Conservation (phyloP, 352 stramenopile genomes). For the Phytophthora aleatoria region DNA sequence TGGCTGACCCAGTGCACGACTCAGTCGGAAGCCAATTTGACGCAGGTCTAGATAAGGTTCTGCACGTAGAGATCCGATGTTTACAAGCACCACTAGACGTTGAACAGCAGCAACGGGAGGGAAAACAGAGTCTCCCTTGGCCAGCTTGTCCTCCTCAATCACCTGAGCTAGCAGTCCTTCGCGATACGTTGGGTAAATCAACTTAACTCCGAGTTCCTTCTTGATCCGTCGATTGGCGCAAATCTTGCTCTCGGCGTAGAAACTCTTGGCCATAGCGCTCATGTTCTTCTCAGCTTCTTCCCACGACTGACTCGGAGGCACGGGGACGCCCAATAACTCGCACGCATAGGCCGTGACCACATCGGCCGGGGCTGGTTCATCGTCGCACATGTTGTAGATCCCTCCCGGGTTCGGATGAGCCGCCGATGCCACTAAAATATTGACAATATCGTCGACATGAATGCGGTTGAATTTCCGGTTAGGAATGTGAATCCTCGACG, state of each 20-base stretch:
- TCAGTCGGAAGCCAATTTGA: constrained; percentile 72
- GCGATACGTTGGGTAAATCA: constrained; percentile 81
- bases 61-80: constrained; percentile 76
- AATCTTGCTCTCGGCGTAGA: constrained; percentile 87
- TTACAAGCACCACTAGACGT: constrained; percentile 61
- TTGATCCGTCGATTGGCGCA: constrained; percentile 79
- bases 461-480: constrained; percentile 88
- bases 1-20: constrained; percentile 48
- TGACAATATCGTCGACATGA: constrained; percentile 91
- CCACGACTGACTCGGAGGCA: constrained; percentile 64
- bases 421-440: constrained; percentile 77
- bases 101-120: constrained; percentile 3
- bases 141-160: constrained; percentile 64
- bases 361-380: constrained; percentile 83
- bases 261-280: constrained; percentile 86
- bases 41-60: constrained; percentile 77
- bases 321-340: constrained; percentile 60
- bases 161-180: constrained; percentile 83
- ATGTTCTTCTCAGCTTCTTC: constrained; percentile 77
- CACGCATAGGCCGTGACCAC: constrained; percentile 81
- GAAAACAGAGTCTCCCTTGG: background rate
- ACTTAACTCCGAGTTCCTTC: constrained; percentile 68
- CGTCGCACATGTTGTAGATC: constrained; percentile 92
- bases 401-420: constrained; percentile 56
- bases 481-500: constrained; percentile 74